Percentiles rank a stretch among this genome's conserved stretches.
phyloP scores from a whole-genome alignment of 2,329 filamentous ascomycete genomes.

The Aspergillus ruber region DNA sequence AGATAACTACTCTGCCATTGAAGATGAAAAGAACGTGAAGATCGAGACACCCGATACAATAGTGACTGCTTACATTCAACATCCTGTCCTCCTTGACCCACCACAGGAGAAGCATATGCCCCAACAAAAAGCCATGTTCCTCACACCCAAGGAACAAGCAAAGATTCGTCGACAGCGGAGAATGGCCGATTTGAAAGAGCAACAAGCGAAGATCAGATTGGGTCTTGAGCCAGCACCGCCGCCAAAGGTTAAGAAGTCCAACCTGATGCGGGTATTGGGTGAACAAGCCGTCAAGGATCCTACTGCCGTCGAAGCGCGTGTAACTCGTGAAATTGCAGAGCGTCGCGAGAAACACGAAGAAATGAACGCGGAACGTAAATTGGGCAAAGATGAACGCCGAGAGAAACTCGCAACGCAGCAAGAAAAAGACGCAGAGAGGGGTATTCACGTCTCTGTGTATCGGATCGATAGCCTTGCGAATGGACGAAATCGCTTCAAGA shows the following conservation, averaged over 20 bases:
- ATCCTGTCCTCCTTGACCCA: constrained; percentile 83
- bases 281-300: constrained; percentile 92
- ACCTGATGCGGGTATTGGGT: constrained; percentile 93
- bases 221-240: constrained; percentile 84
- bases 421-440: constrained; percentile 78
- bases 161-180: constrained; percentile 85
- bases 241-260: constrained; percentile 94
- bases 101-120: constrained; percentile 81
- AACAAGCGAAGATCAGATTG: constrained; percentile 90
- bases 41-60: constrained; percentile 74
- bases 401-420: constrained; percentile 81
- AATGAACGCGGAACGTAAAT: constrained; percentile 74
- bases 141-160: constrained; percentile 84
- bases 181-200: constrained; percentile 89
- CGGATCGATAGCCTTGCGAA: constrained; percentile 84
- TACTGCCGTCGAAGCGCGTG: constrained; percentile 89
- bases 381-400: constrained; percentile 78
- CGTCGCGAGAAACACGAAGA: constrained; percentile 71
- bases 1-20: constrained; percentile 65
- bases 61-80: constrained; percentile 84
- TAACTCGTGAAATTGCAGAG: constrained; percentile 87
- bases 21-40: constrained; percentile 61
- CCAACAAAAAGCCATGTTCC: constrained; percentile 78
- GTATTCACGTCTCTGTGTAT: constrained; percentile 81
- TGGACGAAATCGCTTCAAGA: constrained; percentile 87